phyloP scores from a whole-genome alignment of 2,329 filamentous ascomycete species.

The Fusarium sp. region DNA sequence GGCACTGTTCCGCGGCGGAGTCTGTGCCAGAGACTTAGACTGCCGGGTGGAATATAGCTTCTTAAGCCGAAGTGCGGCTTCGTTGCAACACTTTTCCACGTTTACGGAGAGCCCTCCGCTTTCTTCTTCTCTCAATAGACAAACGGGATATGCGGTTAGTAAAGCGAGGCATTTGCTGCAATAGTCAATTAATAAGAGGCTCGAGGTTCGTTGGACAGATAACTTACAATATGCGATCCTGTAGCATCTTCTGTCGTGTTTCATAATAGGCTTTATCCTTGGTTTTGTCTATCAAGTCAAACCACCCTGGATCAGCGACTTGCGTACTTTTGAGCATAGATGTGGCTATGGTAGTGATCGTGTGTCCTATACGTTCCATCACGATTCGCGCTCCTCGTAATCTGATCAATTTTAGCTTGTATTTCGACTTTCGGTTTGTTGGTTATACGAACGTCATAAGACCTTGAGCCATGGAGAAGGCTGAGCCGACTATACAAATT shows the following conservation, averaged over 20 bases:
- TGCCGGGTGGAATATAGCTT: background rate
- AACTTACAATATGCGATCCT: background rate
- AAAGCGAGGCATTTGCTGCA: background rate
- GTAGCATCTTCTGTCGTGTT: background rate
- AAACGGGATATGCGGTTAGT: background rate
- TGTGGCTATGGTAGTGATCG: background rate
- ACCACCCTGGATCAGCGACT: too few species aligned
- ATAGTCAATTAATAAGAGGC: background rate
- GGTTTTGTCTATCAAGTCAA: too few species aligned
- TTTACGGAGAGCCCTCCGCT: background rate
- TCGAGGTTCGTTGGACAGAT: background rate
- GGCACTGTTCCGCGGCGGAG: accelerated
- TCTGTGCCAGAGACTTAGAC: too few species aligned
- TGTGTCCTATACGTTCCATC: constrained; percentile 1
- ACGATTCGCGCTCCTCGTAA: background rate
- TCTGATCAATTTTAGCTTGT: background rate
- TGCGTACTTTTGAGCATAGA: background rate
- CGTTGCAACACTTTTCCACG: background rate
- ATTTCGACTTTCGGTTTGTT: background rate
- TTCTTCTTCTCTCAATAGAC: background rate
- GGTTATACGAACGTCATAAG: background rate
- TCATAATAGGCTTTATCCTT: background rate
- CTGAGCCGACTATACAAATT: background rate
- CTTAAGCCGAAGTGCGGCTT: background rate
- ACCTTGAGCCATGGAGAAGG: background rate